These are phyloP conservation scores for Termitomyces sp. DNA, from an alignment of 768 basidiomycete genomes.

Conservation along the genomic window DNA sequence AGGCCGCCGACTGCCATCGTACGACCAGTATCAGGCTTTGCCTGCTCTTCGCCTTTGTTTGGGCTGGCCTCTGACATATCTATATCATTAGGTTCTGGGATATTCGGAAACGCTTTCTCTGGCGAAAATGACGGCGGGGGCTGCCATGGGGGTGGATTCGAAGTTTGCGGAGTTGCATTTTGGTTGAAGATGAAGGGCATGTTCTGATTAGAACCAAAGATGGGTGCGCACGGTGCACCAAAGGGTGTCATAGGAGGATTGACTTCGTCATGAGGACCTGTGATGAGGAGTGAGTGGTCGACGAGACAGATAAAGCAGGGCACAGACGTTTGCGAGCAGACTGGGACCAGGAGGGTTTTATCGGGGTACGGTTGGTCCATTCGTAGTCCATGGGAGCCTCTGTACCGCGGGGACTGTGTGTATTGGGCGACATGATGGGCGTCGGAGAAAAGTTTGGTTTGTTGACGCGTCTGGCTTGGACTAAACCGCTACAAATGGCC, in stretches of 20 bases:
- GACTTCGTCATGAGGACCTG: constrained; percentile 36
- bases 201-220: constrained; percentile 61
- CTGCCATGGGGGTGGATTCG: constrained; percentile 57
- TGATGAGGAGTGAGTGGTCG: constrained; percentile 1
- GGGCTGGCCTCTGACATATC: constrained; percentile 76
- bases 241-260: constrained; percentile 40
- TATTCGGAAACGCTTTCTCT: constrained; percentile 52
- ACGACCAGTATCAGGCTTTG: constrained; percentile 33
- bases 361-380: constrained; percentile 63
- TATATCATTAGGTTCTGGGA: constrained; percentile 55
- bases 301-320: neutral
- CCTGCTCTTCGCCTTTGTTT: constrained; percentile 36
- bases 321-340: constrained; percentile 57
- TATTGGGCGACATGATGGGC: constrained; percentile 37
- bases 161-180: constrained; percentile 32
- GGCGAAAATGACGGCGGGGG: constrained; percentile 61
- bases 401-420: constrained; percentile 35
- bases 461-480: constrained; percentile 31
- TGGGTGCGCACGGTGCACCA: constrained; percentile 34
- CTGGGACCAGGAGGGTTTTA: constrained; percentile 56
- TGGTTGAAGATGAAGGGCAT: constrained; percentile 69
- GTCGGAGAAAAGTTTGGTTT: constrained; percentile 16
- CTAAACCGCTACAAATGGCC: constrained; percentile 20
- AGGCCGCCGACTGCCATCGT: constrained; percentile 61
- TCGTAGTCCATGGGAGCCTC: constrained; percentile 91